Percentiles rank a stretch among this genome's conserved stretches.
Conservation (phyloP, 148 eudicot genomes). For the Bassia scoparia region DNA sequence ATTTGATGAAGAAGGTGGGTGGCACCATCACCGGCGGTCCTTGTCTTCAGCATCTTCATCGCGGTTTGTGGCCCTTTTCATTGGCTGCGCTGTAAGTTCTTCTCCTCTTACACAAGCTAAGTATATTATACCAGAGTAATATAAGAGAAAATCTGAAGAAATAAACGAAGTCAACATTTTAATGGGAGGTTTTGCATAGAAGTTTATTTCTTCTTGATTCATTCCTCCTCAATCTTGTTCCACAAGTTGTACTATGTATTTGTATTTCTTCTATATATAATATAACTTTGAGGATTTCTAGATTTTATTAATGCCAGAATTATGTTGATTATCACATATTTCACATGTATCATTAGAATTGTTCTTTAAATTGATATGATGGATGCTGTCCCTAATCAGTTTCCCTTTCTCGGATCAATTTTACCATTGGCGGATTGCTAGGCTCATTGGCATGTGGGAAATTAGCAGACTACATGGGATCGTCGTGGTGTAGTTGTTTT, state of each 20-base stretch:
- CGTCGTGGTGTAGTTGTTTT: conserved; percentile 53
- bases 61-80: conserved; percentile 33
- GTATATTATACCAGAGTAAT: no score
- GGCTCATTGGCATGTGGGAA: conserved; percentile 68
- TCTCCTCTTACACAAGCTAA: neutral
- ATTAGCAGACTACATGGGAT: conserved; percentile 56
- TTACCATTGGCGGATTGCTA: conserved; percentile 64
- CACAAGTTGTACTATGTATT: no score
- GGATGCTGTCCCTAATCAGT: conserved; percentile 41
- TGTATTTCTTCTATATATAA: no score
- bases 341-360: neutral
- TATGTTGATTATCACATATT: conserved; percentile 15
- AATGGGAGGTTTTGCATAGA: no score
- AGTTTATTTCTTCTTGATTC: no score
- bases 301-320: no score
- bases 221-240: no score
- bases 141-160: no score
- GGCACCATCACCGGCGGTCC: conserved; percentile 29
- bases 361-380: neutral
- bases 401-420: conserved; percentile 70
- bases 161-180: no score
- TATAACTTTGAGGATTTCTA: no score
- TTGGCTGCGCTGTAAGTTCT: conserved; percentile 40
- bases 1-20: conserved; percentile 1
- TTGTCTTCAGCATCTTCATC: conserved; percentile 35